Conservation (phyloP, 345 rosid species). For the Triadica sebifera region DNA sequence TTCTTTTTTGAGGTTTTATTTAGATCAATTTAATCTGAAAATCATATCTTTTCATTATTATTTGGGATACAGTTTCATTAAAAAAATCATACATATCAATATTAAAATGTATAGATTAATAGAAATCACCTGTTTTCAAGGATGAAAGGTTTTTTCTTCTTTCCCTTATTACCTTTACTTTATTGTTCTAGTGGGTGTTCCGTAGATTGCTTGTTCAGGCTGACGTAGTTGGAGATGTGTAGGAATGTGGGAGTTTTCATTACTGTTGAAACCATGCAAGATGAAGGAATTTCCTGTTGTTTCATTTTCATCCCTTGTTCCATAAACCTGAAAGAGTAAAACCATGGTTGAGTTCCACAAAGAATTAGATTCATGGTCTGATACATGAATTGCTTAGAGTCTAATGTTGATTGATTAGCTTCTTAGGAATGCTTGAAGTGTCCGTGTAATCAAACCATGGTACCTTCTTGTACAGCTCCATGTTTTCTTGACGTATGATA, state of each 20-base stretch:
- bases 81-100: not conserved
- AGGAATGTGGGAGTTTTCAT: slow-evolving; percentile 9
- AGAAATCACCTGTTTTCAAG: not conserved
- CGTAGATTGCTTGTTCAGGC: slow-evolving; percentile 19
- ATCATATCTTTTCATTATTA: slow-evolving; percentile 10
- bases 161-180: slow-evolving; percentile 23
- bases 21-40: not conserved
- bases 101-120: not conserved
- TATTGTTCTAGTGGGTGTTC: slow-evolving; percentile 32
- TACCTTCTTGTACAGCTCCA: slow-evolving; percentile 40
- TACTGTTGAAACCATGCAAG: slow-evolving; percentile 23
- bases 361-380: not conserved
- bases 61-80: slow-evolving; percentile 14
- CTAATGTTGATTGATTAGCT: not conserved
- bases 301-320: slow-evolving; percentile 27
- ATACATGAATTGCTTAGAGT: not conserved
- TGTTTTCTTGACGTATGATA: slow-evolving; percentile 40
- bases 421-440: not conserved
- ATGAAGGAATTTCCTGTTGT: slow-evolving; percentile 30
- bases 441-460: not conserved
- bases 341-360: not conserved
- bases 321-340: slow-evolving; percentile 45
- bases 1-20: no score
- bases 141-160: not conserved
- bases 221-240: slow-evolving; percentile 16